A percentile compares a stretch with the other conserved stretches of the same genome.
Evolutionary conservation across 179 eudicot species (phyloP).

Genomic region (Silene vulgaris): DNA sequence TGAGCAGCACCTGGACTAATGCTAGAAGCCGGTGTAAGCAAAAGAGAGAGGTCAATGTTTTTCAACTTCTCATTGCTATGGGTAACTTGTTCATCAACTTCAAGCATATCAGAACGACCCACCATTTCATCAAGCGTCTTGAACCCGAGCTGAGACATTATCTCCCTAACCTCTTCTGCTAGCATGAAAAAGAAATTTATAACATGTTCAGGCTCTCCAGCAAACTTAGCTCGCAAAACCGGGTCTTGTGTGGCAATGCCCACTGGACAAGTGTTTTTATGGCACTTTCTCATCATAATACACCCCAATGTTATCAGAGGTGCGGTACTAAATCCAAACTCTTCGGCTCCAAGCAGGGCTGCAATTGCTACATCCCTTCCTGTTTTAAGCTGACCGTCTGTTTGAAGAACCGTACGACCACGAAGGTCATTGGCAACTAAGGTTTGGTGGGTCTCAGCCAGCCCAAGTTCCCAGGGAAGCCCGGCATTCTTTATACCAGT

Average conservation of each 20-base stretch:
- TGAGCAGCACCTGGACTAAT: slow-evolving; percentile 94
- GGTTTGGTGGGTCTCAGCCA: slow-evolving; percentile 99
- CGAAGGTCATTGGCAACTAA: slow-evolving; percentile 96
- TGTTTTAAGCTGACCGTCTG: slow-evolving; percentile 93
- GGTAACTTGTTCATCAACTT: slow-evolving; percentile 63
- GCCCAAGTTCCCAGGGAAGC: slow-evolving; percentile 99
- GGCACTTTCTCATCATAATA: slow-evolving; percentile 99
- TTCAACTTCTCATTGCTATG: slow-evolving; percentile 75
- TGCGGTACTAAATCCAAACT: slow-evolving; percentile 99
- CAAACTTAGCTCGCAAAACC: slow-evolving; percentile 87
- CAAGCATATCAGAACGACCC: slow-evolving; percentile 96
- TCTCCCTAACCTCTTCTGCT: slow-evolving; percentile 96
- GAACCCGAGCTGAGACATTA: slow-evolving; percentile 91
- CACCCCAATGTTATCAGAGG: slow-evolving; percentile 97
- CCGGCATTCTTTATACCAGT: slow-evolving; percentile 99
- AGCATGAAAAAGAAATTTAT: slow-evolving; percentile 97
- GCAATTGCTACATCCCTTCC: slow-evolving; percentile 99
- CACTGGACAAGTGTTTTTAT: slow-evolving; percentile 96
- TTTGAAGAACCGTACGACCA: slow-evolving; percentile 83
- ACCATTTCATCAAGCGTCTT: slow-evolving; percentile 80
- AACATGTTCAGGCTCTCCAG: slow-evolving; percentile 97
- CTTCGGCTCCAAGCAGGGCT: slow-evolving; percentile 98
- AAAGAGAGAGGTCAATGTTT: slow-evolving; percentile 85
- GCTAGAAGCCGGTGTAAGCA: slow-evolving; percentile 85
- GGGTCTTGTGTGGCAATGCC: slow-evolving; percentile 99